Conservation (phyloP, 2,329 filamentous ascomycete species). For the Fusarium graminum region DNA sequence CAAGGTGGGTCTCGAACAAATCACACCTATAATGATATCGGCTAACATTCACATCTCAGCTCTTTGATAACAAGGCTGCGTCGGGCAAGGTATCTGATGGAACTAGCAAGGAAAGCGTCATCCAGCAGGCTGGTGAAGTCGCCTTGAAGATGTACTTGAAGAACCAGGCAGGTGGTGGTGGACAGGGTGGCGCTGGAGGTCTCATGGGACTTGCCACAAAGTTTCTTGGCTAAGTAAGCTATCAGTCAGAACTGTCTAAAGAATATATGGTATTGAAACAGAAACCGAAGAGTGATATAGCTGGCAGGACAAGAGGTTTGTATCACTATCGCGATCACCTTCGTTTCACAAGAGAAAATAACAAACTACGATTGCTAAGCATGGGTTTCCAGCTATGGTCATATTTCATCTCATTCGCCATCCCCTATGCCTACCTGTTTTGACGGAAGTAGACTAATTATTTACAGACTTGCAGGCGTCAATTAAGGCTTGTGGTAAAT, state of each 20-base stretch:
- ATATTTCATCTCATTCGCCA: too few relatives aligned
- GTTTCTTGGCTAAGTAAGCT: constrained; percentile 57
- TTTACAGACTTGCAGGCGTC: too few relatives aligned
- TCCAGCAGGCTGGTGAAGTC: constrained; percentile 85
- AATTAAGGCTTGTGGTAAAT: not conserved
- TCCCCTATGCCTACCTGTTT: too few relatives aligned
- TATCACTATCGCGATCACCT: too few relatives aligned
- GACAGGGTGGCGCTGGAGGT: constrained; percentile 56
- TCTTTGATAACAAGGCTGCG: constrained; percentile 70
- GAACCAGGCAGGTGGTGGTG: constrained; percentile 65
- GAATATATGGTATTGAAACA: not conserved
- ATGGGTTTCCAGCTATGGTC: too few relatives aligned
- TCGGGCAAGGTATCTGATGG: constrained; percentile 66
- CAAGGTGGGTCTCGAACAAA: constrained; percentile 65
- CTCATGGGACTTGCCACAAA: constrained; percentile 63
- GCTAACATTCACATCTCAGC: constrained; percentile 54
- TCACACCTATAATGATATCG: too few relatives aligned
- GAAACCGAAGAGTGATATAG: not conserved
- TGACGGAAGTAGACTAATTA: too few relatives aligned
- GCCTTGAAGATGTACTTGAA: constrained; percentile 94
- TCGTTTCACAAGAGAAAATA: too few relatives aligned
- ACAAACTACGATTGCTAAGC: not conserved
- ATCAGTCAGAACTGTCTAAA: not conserved
- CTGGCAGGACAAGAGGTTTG: too few relatives aligned
- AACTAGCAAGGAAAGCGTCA: constrained; percentile 82